Conservation (phyloP, 306 rosid genomes). For the Cucurbita ficifolia region DNA sequence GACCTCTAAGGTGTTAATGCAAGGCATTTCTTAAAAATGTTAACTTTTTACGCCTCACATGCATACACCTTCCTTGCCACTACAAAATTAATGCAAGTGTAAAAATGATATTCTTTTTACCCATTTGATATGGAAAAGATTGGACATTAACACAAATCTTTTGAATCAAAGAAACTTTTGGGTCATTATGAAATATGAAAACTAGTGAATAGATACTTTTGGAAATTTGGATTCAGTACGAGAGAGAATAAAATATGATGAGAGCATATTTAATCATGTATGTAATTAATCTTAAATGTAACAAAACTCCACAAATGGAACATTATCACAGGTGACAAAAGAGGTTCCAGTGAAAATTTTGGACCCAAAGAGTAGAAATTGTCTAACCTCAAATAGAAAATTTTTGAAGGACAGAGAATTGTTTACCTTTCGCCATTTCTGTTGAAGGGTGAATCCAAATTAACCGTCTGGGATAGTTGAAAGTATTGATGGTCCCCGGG, state of each 20-base stretch:
- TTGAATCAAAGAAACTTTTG: not conserved
- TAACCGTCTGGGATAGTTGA: not conserved
- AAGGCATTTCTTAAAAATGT: not conserved
- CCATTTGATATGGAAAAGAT: not conserved
- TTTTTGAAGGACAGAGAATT: not conserved
- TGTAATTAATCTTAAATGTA: not conserved
- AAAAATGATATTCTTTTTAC: not conserved
- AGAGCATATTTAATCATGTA: not conserved
- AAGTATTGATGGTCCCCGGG: not conserved
- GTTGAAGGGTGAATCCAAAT: slow-evolving; percentile 3
- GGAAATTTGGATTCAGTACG: not conserved
- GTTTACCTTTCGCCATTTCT: not conserved
- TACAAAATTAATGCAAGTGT: not conserved
- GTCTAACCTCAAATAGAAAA: not conserved
- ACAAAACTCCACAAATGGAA: not conserved
- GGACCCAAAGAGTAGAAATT: not conserved
- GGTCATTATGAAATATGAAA: not conserved
- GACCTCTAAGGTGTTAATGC: no score
- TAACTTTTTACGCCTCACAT: not conserved
- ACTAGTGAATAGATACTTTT: not conserved
- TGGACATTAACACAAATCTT: not conserved
- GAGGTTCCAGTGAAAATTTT: not conserved
- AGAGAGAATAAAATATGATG: not conserved
- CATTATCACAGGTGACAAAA: not conserved
- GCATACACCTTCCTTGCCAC: not conserved